These are phyloP conservation scores for Podospora comata DNA, from an alignment of 495 filamentous ascomycete species.

Conservation along the genomic window DNA sequence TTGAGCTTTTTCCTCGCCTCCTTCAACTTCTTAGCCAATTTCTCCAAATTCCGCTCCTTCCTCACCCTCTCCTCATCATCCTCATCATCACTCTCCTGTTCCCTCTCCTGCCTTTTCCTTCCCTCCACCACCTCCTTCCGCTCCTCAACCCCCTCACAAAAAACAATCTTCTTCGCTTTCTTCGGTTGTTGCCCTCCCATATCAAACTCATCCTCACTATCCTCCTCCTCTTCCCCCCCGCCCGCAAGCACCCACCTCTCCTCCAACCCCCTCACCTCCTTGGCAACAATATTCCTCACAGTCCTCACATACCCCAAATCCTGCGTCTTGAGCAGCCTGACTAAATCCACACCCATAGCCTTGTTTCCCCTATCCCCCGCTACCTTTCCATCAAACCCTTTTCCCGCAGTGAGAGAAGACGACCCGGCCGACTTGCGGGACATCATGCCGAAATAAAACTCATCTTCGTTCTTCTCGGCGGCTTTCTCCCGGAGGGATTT, in stretches of 20 bases:
- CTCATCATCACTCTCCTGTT: slow-evolving; percentile 43
- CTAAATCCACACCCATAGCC: slow-evolving; percentile 62
- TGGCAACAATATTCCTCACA: slow-evolving; percentile 49
- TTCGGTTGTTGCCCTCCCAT: slow-evolving; percentile 6
- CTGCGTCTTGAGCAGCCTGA: slow-evolving; percentile 92
- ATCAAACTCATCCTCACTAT: slow-evolving; percentile 20
- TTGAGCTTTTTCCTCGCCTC: slow-evolving; percentile 65
- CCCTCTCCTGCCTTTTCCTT: slow-evolving; percentile 45
- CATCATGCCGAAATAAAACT: slow-evolving; percentile 94
- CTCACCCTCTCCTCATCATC: slow-evolving; percentile 47
- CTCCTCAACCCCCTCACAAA: slow-evolving; percentile 39
- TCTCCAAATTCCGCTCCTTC: slow-evolving; percentile 46
- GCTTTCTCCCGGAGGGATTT: slow-evolving; percentile 77
- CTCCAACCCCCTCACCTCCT: slow-evolving; percentile 44
- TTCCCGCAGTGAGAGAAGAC: slow-evolving; percentile 32
- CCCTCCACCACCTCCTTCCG: slow-evolving; percentile 33
- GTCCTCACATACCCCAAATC: slow-evolving; percentile 84
- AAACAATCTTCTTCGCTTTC: slow-evolving; percentile 45
- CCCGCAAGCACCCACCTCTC: slow-evolving; percentile 41
- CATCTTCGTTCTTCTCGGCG: slow-evolving; percentile 86
- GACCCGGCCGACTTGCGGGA: slow-evolving; percentile 43
- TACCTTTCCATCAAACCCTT: slow-evolving; percentile 47
- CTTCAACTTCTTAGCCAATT: slow-evolving; percentile 51
- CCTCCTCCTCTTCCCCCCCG: slow-evolving; percentile 31
- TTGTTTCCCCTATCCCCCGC: slow-evolving; percentile 63